Conservation (phyloP, 1,284 basidiomycete genomes). For the Cutaneotrichosporon sp. region DNA sequence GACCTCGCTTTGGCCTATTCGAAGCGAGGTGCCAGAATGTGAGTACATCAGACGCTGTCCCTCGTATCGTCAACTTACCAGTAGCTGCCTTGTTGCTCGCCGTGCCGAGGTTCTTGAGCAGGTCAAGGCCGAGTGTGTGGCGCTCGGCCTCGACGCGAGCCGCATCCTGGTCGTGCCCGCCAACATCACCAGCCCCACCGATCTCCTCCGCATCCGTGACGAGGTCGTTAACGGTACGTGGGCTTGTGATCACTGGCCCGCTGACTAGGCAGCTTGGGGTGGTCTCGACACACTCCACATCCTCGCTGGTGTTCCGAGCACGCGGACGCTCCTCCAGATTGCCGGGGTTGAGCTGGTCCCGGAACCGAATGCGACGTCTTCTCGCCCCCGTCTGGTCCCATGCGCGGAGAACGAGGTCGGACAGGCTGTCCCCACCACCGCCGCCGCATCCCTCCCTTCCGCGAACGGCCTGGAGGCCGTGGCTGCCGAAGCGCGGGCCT, state of each 20-base stretch:
- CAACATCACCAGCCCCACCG: constrained; percentile 68
- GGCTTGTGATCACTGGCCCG: constrained; percentile 15
- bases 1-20: constrained; percentile 73
- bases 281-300: constrained; percentile 84
- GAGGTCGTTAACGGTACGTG: constrained; percentile 63
- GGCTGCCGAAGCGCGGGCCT: constrained; percentile 48
- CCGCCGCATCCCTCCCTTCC: constrained; percentile 20
- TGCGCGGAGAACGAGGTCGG: background rate
- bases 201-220: constrained; percentile 67
- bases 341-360: constrained; percentile 62
- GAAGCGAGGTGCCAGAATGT: constrained; percentile 68
- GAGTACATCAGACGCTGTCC: too few species aligned
- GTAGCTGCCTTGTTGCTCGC: constrained; percentile 71
- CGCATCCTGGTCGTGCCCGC: constrained; percentile 57
- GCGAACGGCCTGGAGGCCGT: constrained; percentile 50
- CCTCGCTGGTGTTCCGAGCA: constrained; percentile 80
- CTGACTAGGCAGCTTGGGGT: constrained; percentile 65
- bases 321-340: constrained; percentile 72
- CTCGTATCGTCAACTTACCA: background rate
- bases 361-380: constrained; percentile 1
- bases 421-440: too few species aligned
- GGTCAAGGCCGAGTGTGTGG: constrained; percentile 64
- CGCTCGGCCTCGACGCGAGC: constrained; percentile 36
- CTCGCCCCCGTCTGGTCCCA: constrained; percentile 18
- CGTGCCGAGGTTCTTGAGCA: constrained; percentile 62